A percentile compares a stretch with the other conserved stretches of the same genome.
phyloP scores from a whole-genome alignment of 306 rosid species.

The Dalbergia oliveri region DNA sequence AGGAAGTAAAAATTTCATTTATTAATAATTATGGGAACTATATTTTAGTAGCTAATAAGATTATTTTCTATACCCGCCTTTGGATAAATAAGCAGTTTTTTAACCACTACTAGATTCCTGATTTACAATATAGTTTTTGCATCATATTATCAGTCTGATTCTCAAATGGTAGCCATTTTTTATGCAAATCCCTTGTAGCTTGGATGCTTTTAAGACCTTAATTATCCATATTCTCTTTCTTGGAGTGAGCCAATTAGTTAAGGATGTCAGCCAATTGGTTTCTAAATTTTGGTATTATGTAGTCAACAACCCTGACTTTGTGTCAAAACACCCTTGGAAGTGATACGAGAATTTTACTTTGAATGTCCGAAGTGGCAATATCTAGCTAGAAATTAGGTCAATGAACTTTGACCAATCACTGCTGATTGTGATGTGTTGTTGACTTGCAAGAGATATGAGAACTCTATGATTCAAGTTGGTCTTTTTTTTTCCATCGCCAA shows the following conservation, averaged over 20 bases:
- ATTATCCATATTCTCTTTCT: neutral
- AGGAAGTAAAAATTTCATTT: too few relatives aligned
- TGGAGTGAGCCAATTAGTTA: neutral
- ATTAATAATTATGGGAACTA: slow-evolving; percentile 12
- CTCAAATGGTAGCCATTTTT: neutral
- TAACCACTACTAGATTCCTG: neutral
- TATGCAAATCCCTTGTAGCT: slow-evolving; percentile 5
- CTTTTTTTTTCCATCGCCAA: too few relatives aligned
- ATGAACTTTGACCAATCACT: neutral
- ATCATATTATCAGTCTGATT: slow-evolving; percentile 5
- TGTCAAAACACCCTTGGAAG: neutral
- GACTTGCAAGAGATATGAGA: neutral
- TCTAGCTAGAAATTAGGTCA: neutral
- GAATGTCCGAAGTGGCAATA: neutral
- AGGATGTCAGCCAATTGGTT: slow-evolving; percentile 2
- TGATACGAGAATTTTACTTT: neutral
- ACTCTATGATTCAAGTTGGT: neutral
- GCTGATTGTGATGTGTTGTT: neutral
- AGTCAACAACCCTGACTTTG: neutral
- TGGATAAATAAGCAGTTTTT: slow-evolving; percentile 13
- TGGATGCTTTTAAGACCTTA: neutral
- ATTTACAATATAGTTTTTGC: neutral
- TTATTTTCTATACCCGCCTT: slow-evolving; percentile 12
- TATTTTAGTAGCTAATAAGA: neutral
- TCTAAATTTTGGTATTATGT: neutral